These are phyloP conservation scores for Teunomyces tritomae DNA, from an alignment of 805 yeast genomes.

Conservation along the genomic window DNA sequence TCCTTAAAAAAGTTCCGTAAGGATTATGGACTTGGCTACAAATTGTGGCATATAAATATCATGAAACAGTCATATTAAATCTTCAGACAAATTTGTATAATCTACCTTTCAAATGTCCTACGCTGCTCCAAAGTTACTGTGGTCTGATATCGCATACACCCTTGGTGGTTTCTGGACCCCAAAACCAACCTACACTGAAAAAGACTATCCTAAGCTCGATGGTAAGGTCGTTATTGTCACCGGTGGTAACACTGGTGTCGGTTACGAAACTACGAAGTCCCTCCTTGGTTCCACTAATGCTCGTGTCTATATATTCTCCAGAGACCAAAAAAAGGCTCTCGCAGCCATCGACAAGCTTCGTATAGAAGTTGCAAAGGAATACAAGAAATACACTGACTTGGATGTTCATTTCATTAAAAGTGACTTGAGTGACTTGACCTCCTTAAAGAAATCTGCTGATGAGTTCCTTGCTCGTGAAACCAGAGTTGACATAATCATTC, in stretches of 20 bases:
- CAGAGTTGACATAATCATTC: conserved; percentile 20
- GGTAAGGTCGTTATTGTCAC: conserved; percentile 40
- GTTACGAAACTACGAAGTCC: conserved; percentile 25
- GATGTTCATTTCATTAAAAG: conserved; percentile 7
- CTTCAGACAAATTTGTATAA: no score
- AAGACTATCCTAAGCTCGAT: conserved; percentile 33
- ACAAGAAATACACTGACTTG: conserved; percentile 8
- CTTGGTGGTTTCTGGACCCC: conserved; percentile 5
- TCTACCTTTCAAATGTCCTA: background rate
- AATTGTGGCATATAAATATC: background rate
- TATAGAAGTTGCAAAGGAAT: conserved; percentile 17
- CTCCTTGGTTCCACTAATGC: conserved; percentile 28
- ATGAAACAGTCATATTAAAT: no score
- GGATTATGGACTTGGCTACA: background rate
- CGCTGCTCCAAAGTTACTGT: background rate
- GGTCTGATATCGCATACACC: conserved; percentile 3
- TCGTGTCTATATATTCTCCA: conserved; percentile 34
- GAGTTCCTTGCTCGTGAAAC: conserved; percentile 10
- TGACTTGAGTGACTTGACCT: conserved; percentile 11
- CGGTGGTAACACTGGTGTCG: conserved; percentile 39
- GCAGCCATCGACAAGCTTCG: conserved; percentile 23
- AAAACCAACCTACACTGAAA: conserved; percentile 24
- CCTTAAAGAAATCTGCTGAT: conserved; percentile 24
- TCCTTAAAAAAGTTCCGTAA: background rate
- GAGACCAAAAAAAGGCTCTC: conserved; percentile 31